Conservation (phyloP, 345 rosid species). For the Mangifera indica region DNA sequence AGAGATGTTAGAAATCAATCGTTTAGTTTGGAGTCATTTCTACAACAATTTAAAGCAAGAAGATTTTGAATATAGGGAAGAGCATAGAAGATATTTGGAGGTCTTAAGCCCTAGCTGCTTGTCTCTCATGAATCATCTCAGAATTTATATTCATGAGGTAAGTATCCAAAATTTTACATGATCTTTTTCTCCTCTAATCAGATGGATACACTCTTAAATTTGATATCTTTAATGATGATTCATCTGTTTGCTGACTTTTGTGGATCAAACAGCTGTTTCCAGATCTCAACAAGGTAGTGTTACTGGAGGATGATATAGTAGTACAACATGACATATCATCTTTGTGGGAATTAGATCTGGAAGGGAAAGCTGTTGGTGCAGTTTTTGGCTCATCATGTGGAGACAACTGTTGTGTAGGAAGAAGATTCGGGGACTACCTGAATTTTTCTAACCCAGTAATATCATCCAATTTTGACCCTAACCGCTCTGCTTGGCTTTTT, state of each 20-base stretch:
- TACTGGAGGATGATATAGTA: constrained; percentile 91
- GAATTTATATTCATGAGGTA: constrained; percentile 81
- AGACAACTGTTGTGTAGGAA: constrained; percentile 75
- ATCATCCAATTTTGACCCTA: constrained; percentile 52
- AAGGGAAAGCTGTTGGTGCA: constrained; percentile 75
- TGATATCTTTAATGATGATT: constrained; percentile 17
- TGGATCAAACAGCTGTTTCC: constrained; percentile 80
- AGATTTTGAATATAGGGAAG: constrained; percentile 38
- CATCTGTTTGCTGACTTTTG: constrained; percentile 34
- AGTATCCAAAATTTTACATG: constrained; percentile 16
- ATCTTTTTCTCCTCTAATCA: constrained; percentile 6
- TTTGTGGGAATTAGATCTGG: constrained; percentile 75
- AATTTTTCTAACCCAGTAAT: constrained; percentile 76
- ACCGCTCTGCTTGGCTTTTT: constrained; percentile 78
- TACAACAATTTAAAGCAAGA: constrained; percentile 55
- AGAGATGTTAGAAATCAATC: constrained; percentile 73
- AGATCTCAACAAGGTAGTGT: constrained; percentile 78
- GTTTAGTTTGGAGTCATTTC: constrained; percentile 59
- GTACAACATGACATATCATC: constrained; percentile 81
- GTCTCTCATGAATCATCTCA: constrained; percentile 79
- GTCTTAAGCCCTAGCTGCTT: constrained; percentile 63
- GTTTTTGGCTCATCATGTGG: constrained; percentile 73
- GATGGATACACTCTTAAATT: constrained; percentile 18
- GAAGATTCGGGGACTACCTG: constrained; percentile 72
- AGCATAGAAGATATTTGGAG: constrained; percentile 44